Evolutionary conservation across 441 rosid genomes (phyloP), one percentile per base, ranked within the genome.

Genomic region (Aleurites moluccanus): DNA sequence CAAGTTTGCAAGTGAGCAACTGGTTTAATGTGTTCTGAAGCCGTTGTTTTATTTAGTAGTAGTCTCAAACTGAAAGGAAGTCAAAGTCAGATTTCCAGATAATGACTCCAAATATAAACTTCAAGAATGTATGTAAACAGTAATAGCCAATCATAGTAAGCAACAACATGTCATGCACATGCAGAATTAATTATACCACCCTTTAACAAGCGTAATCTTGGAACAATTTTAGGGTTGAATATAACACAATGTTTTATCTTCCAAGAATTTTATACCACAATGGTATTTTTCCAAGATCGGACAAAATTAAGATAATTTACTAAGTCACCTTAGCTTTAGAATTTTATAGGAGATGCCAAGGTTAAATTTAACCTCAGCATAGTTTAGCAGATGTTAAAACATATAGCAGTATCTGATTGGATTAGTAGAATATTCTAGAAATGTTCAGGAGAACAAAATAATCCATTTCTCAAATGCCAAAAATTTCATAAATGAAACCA

Each of bases 1-100:
- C n/a, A 35, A 79, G 73, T 74, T 78, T 85, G 89, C 56, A 82
- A 81, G 73, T 82, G 87, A 67, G 73, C 68, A 33, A 83, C 64
- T 62, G 80, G 75, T 81, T 91, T 92, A 78, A 78, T 82, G 85
- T 77, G 79, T 78, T 87, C 98, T 80, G 86, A 76, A 70, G 85
- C 74, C 53, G 66, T 70, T 70, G 88, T 73, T 70, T 87, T 82
- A 71, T 82, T 88, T 74, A 88, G 91, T 50, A 86, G 80, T 75
- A 84, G 76, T 73, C 95, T 85, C 78, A 88, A 82, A 67, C 95
- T 90, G 94, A 59, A 77, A 81, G 64, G 67, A 78, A 72, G 64
- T 68, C 68, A 73, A 63, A 75, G 74, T 67, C 69, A 81, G 77
- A 81, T 20, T 50, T 80, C 78, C 52, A 64, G 60, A 64, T 57